Evolutionary conservation across 1,284 basidiomycete species (phyloP), one percentile per base, ranked within the genome.

Genomic region (Gomphus sp.): DNA sequence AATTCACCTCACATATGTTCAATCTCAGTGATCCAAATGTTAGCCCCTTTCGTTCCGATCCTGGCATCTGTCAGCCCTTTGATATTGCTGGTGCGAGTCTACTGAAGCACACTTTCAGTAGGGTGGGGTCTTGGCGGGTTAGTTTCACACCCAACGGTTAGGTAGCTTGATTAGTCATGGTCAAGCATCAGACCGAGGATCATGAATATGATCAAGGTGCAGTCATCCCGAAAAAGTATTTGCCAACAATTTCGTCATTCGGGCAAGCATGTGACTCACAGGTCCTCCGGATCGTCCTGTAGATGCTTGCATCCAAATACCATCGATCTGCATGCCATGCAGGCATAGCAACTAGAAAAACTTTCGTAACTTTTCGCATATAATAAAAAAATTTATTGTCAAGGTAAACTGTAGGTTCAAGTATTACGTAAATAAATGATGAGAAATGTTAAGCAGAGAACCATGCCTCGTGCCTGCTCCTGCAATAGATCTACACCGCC

Each of bases 81-180:
- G 72, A 74, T 53, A 70, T 81, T 49, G 74, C 82, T 39, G 80
- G 79, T 12, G 80, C 75, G 28, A 78, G 76, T 62, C 61, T 81
- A 54, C 68, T 81, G 61, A 80, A 81, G 68, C 80, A 81, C 64
- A 81, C 79, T 62, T 81, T 80, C 64, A 80, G 75, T 62, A n/a
- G 75, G 80, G 16, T 81, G 77, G 78, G 80, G 81, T 66, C 69
- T 81, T 37, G 76, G 73, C 52, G 67, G 67, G 68, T 81, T 66
- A 80, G 80, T 4, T 81, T 82, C 61, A 79, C 79, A 41, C 70
- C 8, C 69, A 67, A 53, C n/a, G n/a, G 68, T 70, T 69, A 48
- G 53, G 49, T 48, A 50, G n/a, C 16, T 39, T n/a, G 18, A 39
- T 50, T 11, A 50, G 16, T 6, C 28, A 34, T 33, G 9, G 34